Base-by-base conservation (phyloP, 176 grass and related monocot genomes). In the Musa schizocarpa region DNA sequence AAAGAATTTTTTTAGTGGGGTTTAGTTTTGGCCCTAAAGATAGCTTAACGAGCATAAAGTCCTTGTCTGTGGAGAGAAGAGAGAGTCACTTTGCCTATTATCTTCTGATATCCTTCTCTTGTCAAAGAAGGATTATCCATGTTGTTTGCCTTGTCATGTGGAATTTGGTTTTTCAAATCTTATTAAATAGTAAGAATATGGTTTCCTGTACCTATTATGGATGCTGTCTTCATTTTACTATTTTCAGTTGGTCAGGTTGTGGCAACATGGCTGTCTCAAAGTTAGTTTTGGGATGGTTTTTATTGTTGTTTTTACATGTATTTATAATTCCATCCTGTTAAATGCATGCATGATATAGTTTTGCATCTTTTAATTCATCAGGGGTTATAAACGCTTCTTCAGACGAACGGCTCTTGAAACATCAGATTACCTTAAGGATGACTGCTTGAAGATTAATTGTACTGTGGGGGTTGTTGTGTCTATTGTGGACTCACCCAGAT, bases 341-440 rank as follows among this genome's bases (percentile, higher is more conserved):
- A 13, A 57, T 13, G 54, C 20, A 66, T 25, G 3, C 63, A 10
- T 25, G 24, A 14, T 66, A 66, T 10, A 43, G 25, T 48, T 27
- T 55, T 74, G 1, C 16, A 17, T 74, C 7, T 9, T 5, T n/a
- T 10, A 23, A 24, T 10, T 71, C 21, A 13, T 0, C 14, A 74
- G 72, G 72, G 72, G 72, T 27, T 74, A 74, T 27, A 74, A 74
- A 11, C 72, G 72, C 14, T 74, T 74, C 23, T 74, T 74, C 52
- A 25, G 72, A n/a, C 72, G 72, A 14, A 51, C 49, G 2, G 52
- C 72, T 26, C 72, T 74, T 74, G 72, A 74, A 74, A 74, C 72
- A 29, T 74, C 72, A 29, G 72, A 74, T 56, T 74, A 56, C 72
- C 25, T 74, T 1, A 74, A 74, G 72, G 72, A 74, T 29, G 72